Evolutionary conservation across 176 grass and related monocot genomes (phyloP), one percentile per base, ranked within the genome.

Genomic region (Cenchrus americanus): DNA sequence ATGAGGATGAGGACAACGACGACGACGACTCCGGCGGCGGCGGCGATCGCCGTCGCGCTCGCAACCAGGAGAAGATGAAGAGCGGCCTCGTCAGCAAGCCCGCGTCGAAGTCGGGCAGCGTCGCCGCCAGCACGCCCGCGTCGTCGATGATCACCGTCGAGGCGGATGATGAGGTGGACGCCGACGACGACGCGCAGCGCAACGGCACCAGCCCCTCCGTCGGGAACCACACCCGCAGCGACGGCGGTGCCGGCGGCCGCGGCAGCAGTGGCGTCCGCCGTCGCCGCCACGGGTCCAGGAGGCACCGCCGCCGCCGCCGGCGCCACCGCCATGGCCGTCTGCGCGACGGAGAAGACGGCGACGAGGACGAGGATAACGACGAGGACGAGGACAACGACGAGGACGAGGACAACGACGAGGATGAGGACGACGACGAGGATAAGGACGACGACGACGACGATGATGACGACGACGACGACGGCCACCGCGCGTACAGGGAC

Each of bases 401-500:
- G 0, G 71, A 69, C 0, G 70, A 79, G 0, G 59, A 78, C 0
- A 73, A 69, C 0, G 74, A 82, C 0, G 23, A 63, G 0, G 72
- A 73, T 0, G 47, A 85, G 0, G 82, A 91, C 0, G 81, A 62
- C 0, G 71, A 81, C 0, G 59, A 51, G 0, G 85, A 80, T 0
- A 69, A 70, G 0, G 84, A 80, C 0, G 67, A 81, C 0, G 75
- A 81, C 0, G 69, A 66, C 0, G 79, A 88, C 0, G 67, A 92
- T 0, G 66, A 80, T 1, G 79, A 86, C 1, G 44, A 90, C 3
- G 14, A 85, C 5, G 77, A 81, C 0, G 71, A 92, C 69, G 85
- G 86, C 40, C 82, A 85, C 61, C 92, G 82, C 30, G 87, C 85
- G 57, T 84, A 89, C 82, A 80, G 73, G 43, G 90, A 97, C 63